These are phyloP conservation scores for Linnemannia zychae DNA, from an alignment of 192 early-diverging fungal genomes.

Conservation along the genomic window DNA sequence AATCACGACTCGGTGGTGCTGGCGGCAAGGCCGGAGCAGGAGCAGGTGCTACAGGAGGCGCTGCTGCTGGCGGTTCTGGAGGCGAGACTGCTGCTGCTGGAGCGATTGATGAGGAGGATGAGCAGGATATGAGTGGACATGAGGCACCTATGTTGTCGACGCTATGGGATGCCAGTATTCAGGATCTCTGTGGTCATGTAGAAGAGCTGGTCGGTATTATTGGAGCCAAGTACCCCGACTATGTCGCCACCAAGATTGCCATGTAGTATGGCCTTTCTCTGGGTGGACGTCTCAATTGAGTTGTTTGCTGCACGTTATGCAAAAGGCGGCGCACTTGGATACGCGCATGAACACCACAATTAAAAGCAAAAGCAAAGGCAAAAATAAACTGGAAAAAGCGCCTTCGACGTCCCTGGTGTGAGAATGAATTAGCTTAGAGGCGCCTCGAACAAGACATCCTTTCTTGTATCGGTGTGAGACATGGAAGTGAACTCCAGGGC, in stretches of 20 bases:
- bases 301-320: neutral
- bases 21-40: slow-evolving; percentile 44
- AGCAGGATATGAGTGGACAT: slow-evolving; percentile 39
- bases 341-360: neutral
- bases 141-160: slow-evolving; percentile 60
- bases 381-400: neutral
- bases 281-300: neutral
- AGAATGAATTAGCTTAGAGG: neutral
- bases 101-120: slow-evolving; percentile 42
- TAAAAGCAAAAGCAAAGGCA: neutral
- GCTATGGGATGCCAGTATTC: slow-evolving; percentile 70
- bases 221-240: slow-evolving; percentile 63
- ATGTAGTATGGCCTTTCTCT: neutral
- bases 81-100: slow-evolving; percentile 34
- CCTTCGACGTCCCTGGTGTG: neutral
- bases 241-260: slow-evolving; percentile 43
- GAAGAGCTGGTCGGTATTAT: slow-evolving; percentile 68
- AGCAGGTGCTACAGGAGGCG: slow-evolving; percentile 29
- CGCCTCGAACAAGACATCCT: neutral
- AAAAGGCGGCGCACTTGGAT: neutral
- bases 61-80: slow-evolving; percentile 38
- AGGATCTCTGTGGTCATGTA: slow-evolving; percentile 69
- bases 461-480: neutral
- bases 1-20: slow-evolving; percentile 33
- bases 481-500: too few species aligned